phyloP scores from a whole-genome alignment of 2,329 filamentous ascomycete species.

The Penicillium sp. region DNA sequence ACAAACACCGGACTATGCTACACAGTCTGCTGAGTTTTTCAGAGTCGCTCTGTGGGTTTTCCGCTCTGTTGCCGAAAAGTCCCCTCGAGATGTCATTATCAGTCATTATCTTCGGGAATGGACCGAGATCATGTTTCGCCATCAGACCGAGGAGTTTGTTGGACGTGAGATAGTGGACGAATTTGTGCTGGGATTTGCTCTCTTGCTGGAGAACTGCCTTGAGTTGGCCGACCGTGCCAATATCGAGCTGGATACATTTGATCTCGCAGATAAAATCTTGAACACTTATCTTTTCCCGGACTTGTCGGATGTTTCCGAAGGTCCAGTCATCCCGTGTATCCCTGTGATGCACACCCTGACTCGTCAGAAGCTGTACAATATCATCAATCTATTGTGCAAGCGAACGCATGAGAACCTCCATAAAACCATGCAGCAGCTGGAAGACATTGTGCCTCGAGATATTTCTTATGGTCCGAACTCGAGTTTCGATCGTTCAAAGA shows the following conservation, averaged over 20 bases:
- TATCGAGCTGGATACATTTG: slow-evolving; percentile 34
- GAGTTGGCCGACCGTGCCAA: slow-evolving; percentile 38
- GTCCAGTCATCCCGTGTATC: slow-evolving; percentile 35
- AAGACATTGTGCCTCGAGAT: slow-evolving; percentile 54
- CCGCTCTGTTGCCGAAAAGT: slow-evolving; percentile 41
- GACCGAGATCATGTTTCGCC: slow-evolving; percentile 44
- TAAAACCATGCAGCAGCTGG: slow-evolving; percentile 54
- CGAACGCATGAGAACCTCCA: slow-evolving; percentile 49
- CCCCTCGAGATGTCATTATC: slow-evolving; percentile 38
- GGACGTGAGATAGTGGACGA: slow-evolving; percentile 47
- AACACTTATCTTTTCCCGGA: slow-evolving; percentile 67
- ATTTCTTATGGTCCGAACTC: slow-evolving; percentile 33
- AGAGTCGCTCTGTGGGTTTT: slow-evolving; percentile 46
- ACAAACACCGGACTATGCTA: slow-evolving; percentile 35
- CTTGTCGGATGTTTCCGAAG: slow-evolving; percentile 35
- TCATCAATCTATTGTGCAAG: slow-evolving; percentile 59
- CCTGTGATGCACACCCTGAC: slow-evolving; percentile 58
- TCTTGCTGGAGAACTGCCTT: slow-evolving; percentile 45
- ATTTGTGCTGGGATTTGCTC: slow-evolving; percentile 45
- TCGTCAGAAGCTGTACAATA: slow-evolving; percentile 60
- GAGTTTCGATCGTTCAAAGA: slow-evolving; percentile 64
- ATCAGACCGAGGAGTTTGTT: slow-evolving; percentile 48
- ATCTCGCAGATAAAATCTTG: slow-evolving; percentile 57
- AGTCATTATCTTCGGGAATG: slow-evolving; percentile 45
- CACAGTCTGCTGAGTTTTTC: slow-evolving; percentile 48